Evolutionary conservation across 768 basidiomycete genomes (phyloP), one percentile per base, ranked within the genome.

Genomic region (Porpolomopsis calyptriformis): DNA sequence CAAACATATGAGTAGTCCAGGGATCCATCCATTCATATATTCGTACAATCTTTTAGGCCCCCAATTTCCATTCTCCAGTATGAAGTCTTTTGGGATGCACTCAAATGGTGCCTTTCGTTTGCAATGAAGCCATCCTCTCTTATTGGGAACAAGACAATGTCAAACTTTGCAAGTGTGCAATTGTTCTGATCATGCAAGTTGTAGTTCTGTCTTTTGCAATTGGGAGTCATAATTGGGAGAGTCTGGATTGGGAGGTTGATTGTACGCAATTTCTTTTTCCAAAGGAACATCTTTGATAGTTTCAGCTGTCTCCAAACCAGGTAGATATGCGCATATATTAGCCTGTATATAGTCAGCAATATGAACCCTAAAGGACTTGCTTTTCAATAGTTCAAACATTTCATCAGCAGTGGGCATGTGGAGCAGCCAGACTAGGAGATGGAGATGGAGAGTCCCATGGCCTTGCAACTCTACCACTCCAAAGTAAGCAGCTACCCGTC

Each of bases 401-500:
- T 55, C 49, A 0, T 43, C 14, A 0, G 57, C 19, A 0, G 52
- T 51, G 2, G 68, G 69, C 0, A 60, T 52, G 18, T 61, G 52
- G 9, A 53, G 22, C 2, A 70, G 41, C 68, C 66, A 73, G 0
- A 72, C 4, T 1, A 73, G 46, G 12, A 68, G 55, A 48, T 71
- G 70, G 0, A 66, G 45, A 50, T 70, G 72, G 2, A 74, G 55
- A 0, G 60, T 66, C 0, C 70, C 70, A 1, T 64, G 51, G 0
- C 65, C 68, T 52, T 74, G 73, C 0, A 64, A 56, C 47, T 74
- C 69, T 0, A 72, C 63, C 0, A 40, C 48, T 7, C 64, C 66
- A 6, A 70, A 46, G 35, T 53, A 52, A 0, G 39, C 46, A 7
- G 26, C 8, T 0, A 55, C 42, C 1, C 22, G 4, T 0, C 65